Conservation (phyloP, 2,329 filamentous ascomycete genomes). For the Fulvia fulva region DNA sequence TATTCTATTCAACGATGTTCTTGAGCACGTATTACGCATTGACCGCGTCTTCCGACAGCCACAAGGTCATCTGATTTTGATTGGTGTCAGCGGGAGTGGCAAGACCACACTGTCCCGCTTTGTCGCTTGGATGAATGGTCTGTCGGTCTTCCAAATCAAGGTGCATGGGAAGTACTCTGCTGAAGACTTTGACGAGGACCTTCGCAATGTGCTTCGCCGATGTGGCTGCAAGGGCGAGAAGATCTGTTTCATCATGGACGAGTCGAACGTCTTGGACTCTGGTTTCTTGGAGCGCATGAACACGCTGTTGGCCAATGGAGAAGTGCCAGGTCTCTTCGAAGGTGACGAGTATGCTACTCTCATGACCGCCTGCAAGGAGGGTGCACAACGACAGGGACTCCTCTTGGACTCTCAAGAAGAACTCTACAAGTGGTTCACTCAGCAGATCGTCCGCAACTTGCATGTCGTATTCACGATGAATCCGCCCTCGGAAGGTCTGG, state of each 20-base stretch:
- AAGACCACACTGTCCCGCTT: constrained; percentile 98
- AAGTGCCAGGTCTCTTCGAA: constrained; percentile 96
- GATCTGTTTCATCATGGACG: constrained; percentile 99
- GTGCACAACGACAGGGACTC: constrained; percentile 89
- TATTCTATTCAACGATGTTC: constrained; percentile 97
- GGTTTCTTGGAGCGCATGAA: constrained; percentile 99
- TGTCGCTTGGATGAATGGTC: constrained; percentile 99
- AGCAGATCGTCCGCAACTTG: constrained; percentile 97
- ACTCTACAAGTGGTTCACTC: constrained; percentile 99
- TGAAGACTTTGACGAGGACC: constrained; percentile 97
- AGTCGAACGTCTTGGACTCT: constrained; percentile 96
- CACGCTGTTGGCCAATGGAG: constrained; percentile 95
- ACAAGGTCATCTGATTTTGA: constrained; percentile 95
- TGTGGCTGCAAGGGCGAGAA: constrained; percentile 98
- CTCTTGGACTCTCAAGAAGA: constrained; percentile 97
- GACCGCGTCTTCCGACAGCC: constrained; percentile 98
- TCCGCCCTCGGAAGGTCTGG: constrained; percentile 88
- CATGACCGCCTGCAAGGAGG: constrained; percentile 99
- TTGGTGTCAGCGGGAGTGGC: constrained; percentile 96
- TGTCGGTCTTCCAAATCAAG: constrained; percentile 99
- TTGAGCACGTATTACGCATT: constrained; percentile 96
- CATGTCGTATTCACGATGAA: constrained; percentile 99
- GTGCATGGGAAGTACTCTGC: constrained; percentile 97
- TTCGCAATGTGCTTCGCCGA: constrained; percentile 86
- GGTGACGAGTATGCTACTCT: constrained; percentile 98